Evolutionary conservation across 306 rosid species (phyloP), one percentile per base, ranked within the genome.

Genomic region (Datisca glomerata): DNA sequence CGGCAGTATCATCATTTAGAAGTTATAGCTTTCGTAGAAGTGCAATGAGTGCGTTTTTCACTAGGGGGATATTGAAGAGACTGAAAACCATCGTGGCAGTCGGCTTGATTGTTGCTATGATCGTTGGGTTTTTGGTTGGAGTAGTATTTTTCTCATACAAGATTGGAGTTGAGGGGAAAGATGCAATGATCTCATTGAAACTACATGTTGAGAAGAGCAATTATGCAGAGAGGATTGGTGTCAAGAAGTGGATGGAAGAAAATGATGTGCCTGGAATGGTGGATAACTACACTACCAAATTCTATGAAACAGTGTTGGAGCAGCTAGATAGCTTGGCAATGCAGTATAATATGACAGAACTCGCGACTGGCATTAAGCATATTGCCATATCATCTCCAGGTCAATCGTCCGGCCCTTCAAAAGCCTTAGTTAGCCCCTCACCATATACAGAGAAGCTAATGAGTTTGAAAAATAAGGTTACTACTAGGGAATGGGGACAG

Each of bases 201-300:
- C 18, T 55, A 4, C 95, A 75, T 23, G 95, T 89, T 7, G 91
- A 89, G 40, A 66, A 76, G 72, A 75, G 72, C 40, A 89, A 89
- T 67, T 89, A 89, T 56, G 79, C 84, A 1, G 98, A 89, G 80
- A 82, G 53, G 54, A 66, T 89, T 21, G 93, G 98, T 24, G 63
- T 84, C 3, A 77, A 64, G 75, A 53, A 80, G 57, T 89, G 98
- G 98, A 80, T 89, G 92, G 95, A 84, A n/a, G 98, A 89, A 67
- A 84, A 89, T 65, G 98, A 89, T 62, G 67, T 89, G 57, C 71
- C 95, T 37, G 93, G 91, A 38, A 70, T 72, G 77, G 75, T 89
- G 9, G 98, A 89, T 60, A 75, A 45, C 38, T 89, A 89, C 63
- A 68, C 84, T 18, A 59, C 95, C 1, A 64, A 80, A 59, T 53